Evolutionary conservation across 2,329 filamentous ascomycete genomes (phyloP).

Genomic region (Sporothrix brunneoviolacea): DNA sequence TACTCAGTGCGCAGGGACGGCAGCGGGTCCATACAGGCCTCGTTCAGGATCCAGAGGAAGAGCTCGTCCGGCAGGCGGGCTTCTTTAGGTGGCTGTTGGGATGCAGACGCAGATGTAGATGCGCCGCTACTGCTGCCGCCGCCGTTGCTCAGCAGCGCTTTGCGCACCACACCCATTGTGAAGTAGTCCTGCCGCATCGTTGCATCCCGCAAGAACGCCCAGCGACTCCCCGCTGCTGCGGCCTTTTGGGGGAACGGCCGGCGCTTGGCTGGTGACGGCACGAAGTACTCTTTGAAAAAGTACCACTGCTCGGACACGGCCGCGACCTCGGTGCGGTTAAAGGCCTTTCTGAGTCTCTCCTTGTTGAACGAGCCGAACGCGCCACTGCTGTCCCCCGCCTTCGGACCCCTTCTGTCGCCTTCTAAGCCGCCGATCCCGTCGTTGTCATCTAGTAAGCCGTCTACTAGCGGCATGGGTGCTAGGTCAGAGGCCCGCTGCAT

Average conservation of each 20-base stretch:
- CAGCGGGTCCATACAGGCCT: constrained; percentile 50
- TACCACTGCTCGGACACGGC: constrained; percentile 36
- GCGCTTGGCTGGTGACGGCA: constrained; percentile 20
- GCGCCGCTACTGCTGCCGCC: neutral
- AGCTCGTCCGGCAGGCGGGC: constrained; percentile 53
- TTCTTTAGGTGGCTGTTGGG: neutral
- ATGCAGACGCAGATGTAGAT: neutral
- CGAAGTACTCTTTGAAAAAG: constrained; percentile 40
- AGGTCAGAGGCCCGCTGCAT: too few species aligned
- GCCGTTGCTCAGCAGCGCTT: constrained; percentile 33
- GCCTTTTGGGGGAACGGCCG: constrained; percentile 33
- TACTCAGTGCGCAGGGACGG: constrained; percentile 53
- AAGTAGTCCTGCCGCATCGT: constrained; percentile 51
- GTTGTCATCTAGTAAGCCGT: constrained; percentile 21
- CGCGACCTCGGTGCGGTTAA: constrained; percentile 42
- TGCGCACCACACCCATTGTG: constrained; percentile 54
- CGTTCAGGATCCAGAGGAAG: constrained; percentile 58
- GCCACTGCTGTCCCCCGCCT: constrained; percentile 27
- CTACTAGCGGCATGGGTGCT: constrained; percentile 24
- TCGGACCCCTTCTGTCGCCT: neutral
- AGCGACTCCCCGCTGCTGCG: constrained; percentile 30
- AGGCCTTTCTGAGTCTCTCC: constrained; percentile 38
- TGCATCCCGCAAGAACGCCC: constrained; percentile 43
- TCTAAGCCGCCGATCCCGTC: neutral
- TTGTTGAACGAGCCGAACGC: constrained; percentile 22